Base-by-base conservation (phyloP, 306 rosid genomes). In the Clitoria ternatea region DNA sequence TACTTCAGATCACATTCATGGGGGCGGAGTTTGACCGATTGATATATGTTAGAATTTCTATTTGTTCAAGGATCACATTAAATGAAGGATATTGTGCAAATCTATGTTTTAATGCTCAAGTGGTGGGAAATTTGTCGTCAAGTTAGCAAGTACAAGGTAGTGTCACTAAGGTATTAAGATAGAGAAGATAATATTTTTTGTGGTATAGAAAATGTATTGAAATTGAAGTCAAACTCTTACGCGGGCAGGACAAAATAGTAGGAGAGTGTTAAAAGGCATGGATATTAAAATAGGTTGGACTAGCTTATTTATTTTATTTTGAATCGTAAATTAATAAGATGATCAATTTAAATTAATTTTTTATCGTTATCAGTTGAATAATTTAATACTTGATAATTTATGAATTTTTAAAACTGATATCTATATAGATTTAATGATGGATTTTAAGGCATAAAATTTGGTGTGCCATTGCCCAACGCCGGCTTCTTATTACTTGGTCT, bases 1-100 rank as follows among this genome's bases (percentile, higher is more conserved):
- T n/a, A n/a, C 61, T 81, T 76, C 24, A 73, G 74, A 77, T 77
- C 81, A 45, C 74, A 33, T 14, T 76, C 69, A 77, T 77, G 65
- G 65, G 65, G 76, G 73, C 55, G 70, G 70, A 39, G 74, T 55
- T 70, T 76, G 79, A 76, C 74, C 62, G 71, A 42, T 76, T 76
- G 50, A 75, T 66, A 22, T 36, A 18, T 66, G 33, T 30, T 30
- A 32, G 40, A 30, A 33, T 62, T 77, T 68, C 61, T 30, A 63
- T 30, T 74, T 40, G 3, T 70, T 53, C 63, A 61, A 69, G 75
- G 57, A 15, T 68, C 65, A 22, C 80, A 69, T 69, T 69, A 19
- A 69, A 74, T 74, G 78, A 75, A 66, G 36, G 64, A 54, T 57
- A 69, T 70, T 70, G 60, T 70, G 47, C 32, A 62, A 66, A 61